Evolutionary conservation across 345 rosid species (phyloP).

Genomic region (Hypericum androsaemum): DNA sequence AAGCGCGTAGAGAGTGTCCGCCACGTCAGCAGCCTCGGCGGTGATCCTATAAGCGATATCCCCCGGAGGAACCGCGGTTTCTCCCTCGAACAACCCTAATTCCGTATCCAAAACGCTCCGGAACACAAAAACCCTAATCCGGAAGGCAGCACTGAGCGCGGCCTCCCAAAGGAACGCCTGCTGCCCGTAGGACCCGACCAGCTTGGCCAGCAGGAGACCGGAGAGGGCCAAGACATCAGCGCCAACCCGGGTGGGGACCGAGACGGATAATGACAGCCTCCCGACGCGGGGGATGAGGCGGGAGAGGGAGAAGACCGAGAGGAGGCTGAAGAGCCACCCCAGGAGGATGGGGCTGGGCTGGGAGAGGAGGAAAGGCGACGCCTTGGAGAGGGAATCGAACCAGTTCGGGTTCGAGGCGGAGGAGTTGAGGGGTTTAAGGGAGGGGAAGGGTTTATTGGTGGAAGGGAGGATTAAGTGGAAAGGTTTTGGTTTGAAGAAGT

Average conservation of each 20-base stretch:
- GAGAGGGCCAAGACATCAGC: conserved; percentile 38
- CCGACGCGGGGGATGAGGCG: conserved; percentile 59
- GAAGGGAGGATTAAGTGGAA: conserved; percentile 8
- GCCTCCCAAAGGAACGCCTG: conserved; percentile 86
- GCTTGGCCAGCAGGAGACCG: conserved; percentile 36
- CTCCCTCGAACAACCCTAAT: conserved; percentile 69
- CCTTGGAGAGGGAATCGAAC: conserved; percentile 18
- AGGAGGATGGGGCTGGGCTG: conserved; percentile 47
- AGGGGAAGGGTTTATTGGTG: conserved; percentile 7
- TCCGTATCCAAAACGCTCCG: conserved; percentile 58
- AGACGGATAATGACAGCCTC: conserved; percentile 34
- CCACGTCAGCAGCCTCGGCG: conserved; percentile 75
- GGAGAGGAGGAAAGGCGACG: conserved; percentile 53
- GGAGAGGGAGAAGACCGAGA: conserved; percentile 66
- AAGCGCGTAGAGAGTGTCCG: conserved; percentile 62
- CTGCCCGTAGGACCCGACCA: conserved; percentile 55
- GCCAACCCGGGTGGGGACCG: conserved; percentile 21
- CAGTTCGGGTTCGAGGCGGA: conserved; percentile 5
- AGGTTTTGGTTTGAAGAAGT: too few species aligned
- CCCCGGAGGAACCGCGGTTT: conserved; percentile 48
- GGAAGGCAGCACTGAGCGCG: conserved; percentile 40
- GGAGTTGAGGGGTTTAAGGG: conserved; percentile 22
- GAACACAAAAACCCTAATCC: conserved; percentile 57
- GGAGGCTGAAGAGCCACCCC: conserved; percentile 76
- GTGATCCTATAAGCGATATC: conserved; percentile 75